Evolutionary conservation across 2,329 filamentous ascomycete species (phyloP).

Genomic region (Colletotrichum aenigma): DNA sequence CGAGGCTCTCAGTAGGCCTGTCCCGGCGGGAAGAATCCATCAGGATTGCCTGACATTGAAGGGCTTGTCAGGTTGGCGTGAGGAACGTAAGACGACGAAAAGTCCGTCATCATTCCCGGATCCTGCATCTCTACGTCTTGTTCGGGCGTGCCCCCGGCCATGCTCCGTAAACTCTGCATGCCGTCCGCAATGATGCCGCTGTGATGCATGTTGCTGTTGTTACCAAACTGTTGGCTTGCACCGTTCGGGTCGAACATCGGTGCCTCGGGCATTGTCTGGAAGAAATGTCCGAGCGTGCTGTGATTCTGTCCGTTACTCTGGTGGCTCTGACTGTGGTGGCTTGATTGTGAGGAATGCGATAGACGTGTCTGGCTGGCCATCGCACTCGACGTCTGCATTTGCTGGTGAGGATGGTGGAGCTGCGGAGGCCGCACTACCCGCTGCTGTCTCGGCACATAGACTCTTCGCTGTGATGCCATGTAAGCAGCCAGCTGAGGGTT

Average conservation of each 20-base stretch:
- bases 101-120: slow-evolving; percentile 31
- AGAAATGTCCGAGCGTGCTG: slow-evolving; percentile 18
- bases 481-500: slow-evolving; percentile 39
- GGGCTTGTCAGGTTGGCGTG: slow-evolving; percentile 10
- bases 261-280: slow-evolving; percentile 15
- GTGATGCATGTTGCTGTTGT: slow-evolving; percentile 18
- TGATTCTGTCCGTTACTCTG: background rate
- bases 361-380: slow-evolving; percentile 19
- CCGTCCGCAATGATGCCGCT: slow-evolving; percentile 40
- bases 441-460: slow-evolving; percentile 28
- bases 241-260: slow-evolving; percentile 17
- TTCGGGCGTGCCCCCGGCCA: slow-evolving; percentile 33
- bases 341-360: slow-evolving; percentile 15
- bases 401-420: slow-evolving; percentile 16
- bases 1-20: slow-evolving; percentile 3
- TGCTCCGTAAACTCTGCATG: slow-evolving; percentile 35
- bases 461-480: slow-evolving; percentile 38
- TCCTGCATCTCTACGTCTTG: slow-evolving; percentile 40
- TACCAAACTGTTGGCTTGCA: slow-evolving; percentile 4
- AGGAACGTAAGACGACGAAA: slow-evolving; percentile 19
- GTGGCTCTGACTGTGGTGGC: slow-evolving; percentile 4
- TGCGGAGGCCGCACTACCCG: slow-evolving; percentile 14
- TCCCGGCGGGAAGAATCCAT: slow-evolving; percentile 10
- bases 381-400: slow-evolving; percentile 15
- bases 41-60: background rate